Conservation (phyloP, 2,329 filamentous ascomycete species). For the Cryphonectria nitschkei region DNA sequence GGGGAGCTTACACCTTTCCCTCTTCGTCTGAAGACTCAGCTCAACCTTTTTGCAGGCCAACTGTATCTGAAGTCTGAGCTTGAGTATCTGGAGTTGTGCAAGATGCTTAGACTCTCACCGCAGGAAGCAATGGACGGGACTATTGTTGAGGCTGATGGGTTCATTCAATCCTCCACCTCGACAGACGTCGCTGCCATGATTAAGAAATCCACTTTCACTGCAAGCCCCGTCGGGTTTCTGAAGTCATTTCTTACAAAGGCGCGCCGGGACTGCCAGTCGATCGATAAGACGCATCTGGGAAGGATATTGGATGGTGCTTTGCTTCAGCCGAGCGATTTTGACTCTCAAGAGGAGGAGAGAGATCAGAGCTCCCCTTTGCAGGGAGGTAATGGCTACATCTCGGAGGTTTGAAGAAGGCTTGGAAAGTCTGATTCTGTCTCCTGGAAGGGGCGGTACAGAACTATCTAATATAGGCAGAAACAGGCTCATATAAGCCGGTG, state of each 20-base stretch:
- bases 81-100: slow-evolving; percentile 59
- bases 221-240: slow-evolving; percentile 45
- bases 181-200: slow-evolving; percentile 20
- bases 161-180: slow-evolving; percentile 34
- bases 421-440: too few species aligned
- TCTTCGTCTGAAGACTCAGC: slow-evolving; percentile 43
- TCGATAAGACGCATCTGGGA: slow-evolving; percentile 48
- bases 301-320: slow-evolving; percentile 41
- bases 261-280: slow-evolving; percentile 41
- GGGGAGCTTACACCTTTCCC: slow-evolving; percentile 32
- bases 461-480: too few species aligned
- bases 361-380: background rate
- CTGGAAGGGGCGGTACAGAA: too few species aligned
- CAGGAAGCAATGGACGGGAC: slow-evolving; percentile 27
- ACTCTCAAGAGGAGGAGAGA: slow-evolving; percentile 25
- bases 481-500: too few species aligned
- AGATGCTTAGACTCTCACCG: slow-evolving; percentile 54
- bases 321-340: slow-evolving; percentile 15
- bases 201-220: slow-evolving; percentile 32
- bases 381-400: too few species aligned
- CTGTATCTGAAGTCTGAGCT: slow-evolving; percentile 60
- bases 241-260: slow-evolving; percentile 42
- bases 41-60: slow-evolving; percentile 71
- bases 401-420: too few species aligned
- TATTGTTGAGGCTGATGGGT: slow-evolving; percentile 39